Percentiles rank a stretch among this genome's conserved stretches.
phyloP scores from a whole-genome alignment of 2,329 filamentous ascomycete species.

The Dothistroma pini region DNA sequence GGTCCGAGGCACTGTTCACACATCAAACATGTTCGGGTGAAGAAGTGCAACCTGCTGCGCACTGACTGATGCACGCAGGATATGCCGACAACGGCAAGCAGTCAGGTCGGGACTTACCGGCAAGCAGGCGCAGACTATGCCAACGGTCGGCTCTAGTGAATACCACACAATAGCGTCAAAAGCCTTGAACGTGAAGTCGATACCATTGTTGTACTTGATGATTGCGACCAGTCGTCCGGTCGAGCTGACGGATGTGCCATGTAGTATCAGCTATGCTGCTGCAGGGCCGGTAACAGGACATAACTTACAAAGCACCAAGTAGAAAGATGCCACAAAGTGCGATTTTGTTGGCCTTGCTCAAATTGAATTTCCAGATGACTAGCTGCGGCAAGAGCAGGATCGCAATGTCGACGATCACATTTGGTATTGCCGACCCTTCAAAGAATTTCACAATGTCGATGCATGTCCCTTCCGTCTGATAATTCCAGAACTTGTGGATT shows the following conservation, averaged over 20 bases:
- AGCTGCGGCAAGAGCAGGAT: slow-evolving; percentile 17
- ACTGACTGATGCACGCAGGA: no score
- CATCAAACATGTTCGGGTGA: not conserved
- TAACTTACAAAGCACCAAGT: slow-evolving; percentile 14
- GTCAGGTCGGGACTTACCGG: not conserved
- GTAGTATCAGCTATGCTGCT: not conserved
- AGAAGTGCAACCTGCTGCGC: no score
- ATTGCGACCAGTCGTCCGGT: slow-evolving; percentile 13
- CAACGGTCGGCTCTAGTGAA: slow-evolving; percentile 15
- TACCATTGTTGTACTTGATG: slow-evolving; percentile 1
- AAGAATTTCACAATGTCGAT: slow-evolving; percentile 15
- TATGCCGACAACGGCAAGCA: no score
- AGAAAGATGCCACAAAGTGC: slow-evolving; percentile 12
- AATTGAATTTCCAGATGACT: slow-evolving; percentile 12
- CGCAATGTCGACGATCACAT: slow-evolving; percentile 16
- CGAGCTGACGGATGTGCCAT: slow-evolving; percentile 13
- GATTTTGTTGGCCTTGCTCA: slow-evolving; percentile 12
- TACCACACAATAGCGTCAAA: slow-evolving; percentile 15
- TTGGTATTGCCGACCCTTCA: slow-evolving; percentile 15
- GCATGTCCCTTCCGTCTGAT: slow-evolving; percentile 1
- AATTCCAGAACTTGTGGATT: slow-evolving; percentile 16
- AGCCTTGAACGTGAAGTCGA: slow-evolving; percentile 14
- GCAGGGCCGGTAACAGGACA: not conserved
- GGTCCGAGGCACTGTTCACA: slow-evolving; percentile 12
- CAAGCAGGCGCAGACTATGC: slow-evolving; percentile 17